Evolutionary conservation across 208 protist species (phyloP).

Genomic region (Sergeia podlipaevii): DNA sequence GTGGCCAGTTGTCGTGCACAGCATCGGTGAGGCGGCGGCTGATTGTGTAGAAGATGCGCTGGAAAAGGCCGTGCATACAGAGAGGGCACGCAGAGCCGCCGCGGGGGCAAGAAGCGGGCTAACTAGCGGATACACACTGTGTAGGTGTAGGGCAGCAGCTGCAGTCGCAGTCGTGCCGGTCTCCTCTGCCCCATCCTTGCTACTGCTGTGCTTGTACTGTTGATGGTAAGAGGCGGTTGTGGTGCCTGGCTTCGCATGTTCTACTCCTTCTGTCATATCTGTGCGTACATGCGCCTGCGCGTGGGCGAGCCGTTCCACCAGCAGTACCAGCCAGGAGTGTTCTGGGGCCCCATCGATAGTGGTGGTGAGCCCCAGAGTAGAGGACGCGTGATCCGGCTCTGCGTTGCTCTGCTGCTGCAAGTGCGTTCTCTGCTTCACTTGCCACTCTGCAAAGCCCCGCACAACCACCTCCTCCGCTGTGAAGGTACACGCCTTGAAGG

Average conservation of each 20-base stretch:
- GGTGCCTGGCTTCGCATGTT: no score
- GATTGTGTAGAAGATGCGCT: no score
- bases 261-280: no score
- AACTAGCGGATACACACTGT: slow-evolving; percentile 12
- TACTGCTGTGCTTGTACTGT: no score
- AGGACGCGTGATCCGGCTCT: background rate
- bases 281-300: background rate
- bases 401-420: background rate
- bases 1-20: slow-evolving; percentile 10
- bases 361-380: background rate
- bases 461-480: background rate
- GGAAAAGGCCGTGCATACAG: no score
- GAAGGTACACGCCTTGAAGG: background rate
- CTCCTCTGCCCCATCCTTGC: no score
- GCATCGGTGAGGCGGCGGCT: slow-evolving; percentile 13
- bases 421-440: background rate
- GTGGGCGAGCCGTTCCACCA: background rate
- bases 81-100: slow-evolving; percentile 10
- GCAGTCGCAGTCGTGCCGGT: background rate
- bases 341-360: background rate
- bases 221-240: no score
- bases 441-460: background rate
- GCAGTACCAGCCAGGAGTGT: background rate
- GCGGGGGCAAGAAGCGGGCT: slow-evolving; percentile 10
- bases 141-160: background rate